Base-by-base conservation (phyloP, 164 flowering plant species). In the Cinnamomum chago region DNA sequence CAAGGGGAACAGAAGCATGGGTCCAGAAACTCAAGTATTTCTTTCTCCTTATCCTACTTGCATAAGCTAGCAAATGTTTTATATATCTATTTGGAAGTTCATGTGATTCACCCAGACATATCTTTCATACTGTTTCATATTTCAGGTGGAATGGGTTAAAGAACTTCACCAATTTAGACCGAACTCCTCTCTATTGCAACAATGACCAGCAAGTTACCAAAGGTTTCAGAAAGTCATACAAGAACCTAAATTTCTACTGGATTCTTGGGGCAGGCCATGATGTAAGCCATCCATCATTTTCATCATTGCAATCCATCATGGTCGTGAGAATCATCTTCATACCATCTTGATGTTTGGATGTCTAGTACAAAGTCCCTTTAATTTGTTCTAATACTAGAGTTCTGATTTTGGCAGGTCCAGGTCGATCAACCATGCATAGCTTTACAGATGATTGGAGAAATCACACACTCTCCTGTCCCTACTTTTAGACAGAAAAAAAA, bases 1-100 rank as follows among this genome's bases (percentile, higher is more conserved):
- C 97, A 51, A 92, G 85, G 79, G 98, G 98, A 55, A 83, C 91
- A 22, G 89, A 94, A 82, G 91, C 94, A 76, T 94, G 98, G 98
- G 78, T 94, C 65, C 79, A 85, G 72, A 92, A 94, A 84, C 96
- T 94, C 81, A 88, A 86, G 98, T 93, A 85, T 24, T 70, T 15
- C 62, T 14, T 40, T 27, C 20, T 66, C 55, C 30, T 23, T 11
- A 30, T 25, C 27, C 7, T 40, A 40, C 11, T 40, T 40, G 10
- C 47, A 40, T 40, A 40, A 40, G 47, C 47, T 9, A 40, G 47
- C 47, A 40, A 14, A 7, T 28, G 17, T 9, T 23, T 23, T 65
- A 9, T 65, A 65, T 25, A 13, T 14, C 22, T 65, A 25, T 65
- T 72, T 40, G 10, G 47, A 40, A 40, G 47, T 40, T 9, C 47